phyloP scores from a whole-genome alignment of 2,329 filamentous ascomycete species.

The Chalaropsis thielavioides region DNA sequence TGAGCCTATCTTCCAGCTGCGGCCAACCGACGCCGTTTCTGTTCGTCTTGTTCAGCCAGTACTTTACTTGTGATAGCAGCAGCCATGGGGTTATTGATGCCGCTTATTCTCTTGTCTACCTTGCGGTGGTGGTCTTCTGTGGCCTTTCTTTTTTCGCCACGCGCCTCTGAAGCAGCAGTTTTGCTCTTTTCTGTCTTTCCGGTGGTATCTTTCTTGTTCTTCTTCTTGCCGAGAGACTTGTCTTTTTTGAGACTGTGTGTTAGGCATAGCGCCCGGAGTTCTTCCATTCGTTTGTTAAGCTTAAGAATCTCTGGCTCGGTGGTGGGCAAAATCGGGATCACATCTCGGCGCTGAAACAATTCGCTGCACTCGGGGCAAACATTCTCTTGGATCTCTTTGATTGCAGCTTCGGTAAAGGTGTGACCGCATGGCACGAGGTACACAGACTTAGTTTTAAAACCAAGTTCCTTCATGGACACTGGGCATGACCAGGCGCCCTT shows the following conservation, averaged over 20 bases:
- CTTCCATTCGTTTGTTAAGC: slow-evolving; percentile 50
- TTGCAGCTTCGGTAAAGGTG: slow-evolving; percentile 74
- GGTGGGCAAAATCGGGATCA: slow-evolving; percentile 69
- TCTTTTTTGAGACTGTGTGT: slow-evolving; percentile 83
- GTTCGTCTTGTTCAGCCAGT: slow-evolving; percentile 69
- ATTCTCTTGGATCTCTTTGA: slow-evolving; percentile 60
- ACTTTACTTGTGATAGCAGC: slow-evolving; percentile 77
- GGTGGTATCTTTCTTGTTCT: slow-evolving; percentile 49
- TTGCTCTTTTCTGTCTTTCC: slow-evolving; percentile 29
- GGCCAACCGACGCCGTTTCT: slow-evolving; percentile 60
- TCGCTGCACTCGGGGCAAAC: slow-evolving; percentile 60
- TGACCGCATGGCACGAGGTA: slow-evolving; percentile 93
- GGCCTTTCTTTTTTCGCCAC: slow-evolving; percentile 23
- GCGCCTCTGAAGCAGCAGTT: neutral
- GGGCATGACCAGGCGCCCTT: slow-evolving; percentile 56
- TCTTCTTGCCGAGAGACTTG: slow-evolving; percentile 49
- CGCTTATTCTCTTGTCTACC: slow-evolving; percentile 30
- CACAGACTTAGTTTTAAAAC: slow-evolving; percentile 62
- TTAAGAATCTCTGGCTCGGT: slow-evolving; percentile 54
- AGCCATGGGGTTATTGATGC: slow-evolving; percentile 80
- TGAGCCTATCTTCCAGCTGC: slow-evolving; percentile 14
- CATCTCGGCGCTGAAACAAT: slow-evolving; percentile 54
- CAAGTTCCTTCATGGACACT: slow-evolving; percentile 73
- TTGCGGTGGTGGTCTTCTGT: slow-evolving; percentile 16
- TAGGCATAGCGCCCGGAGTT: slow-evolving; percentile 56